phyloP scores from a whole-genome alignment of 73 alveolate species.

The Halteria grandinella region DNA sequence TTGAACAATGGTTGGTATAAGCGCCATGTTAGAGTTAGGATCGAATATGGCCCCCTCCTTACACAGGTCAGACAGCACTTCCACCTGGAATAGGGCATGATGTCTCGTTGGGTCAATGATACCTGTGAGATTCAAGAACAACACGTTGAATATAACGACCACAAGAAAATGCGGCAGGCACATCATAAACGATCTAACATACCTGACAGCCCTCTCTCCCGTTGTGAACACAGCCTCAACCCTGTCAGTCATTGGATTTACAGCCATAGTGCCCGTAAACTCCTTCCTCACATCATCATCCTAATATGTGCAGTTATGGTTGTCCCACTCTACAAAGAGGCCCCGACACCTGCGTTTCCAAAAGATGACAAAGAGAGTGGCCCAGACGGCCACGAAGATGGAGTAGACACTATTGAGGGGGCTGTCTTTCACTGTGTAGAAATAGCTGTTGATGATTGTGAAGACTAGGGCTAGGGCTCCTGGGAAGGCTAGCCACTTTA shows the following conservation, averaged over 20 bases:
- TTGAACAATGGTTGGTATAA: conserved; percentile 55
- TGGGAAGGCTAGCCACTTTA: conserved; percentile 61
- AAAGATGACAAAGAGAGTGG: conserved; percentile 54
- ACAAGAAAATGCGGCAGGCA: conserved; percentile 57
- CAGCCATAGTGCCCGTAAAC: conserved; percentile 60
- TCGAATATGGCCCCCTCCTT: conserved; percentile 62
- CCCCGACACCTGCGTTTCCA: conserved; percentile 56
- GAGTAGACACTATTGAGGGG: conserved; percentile 41
- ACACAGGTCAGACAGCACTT: conserved; percentile 42
- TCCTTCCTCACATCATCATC: conserved; percentile 58
- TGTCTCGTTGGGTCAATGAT: conserved; percentile 29
- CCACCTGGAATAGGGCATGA: conserved; percentile 52
- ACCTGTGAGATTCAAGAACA: conserved; percentile 65
- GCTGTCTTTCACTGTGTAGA: background rate
- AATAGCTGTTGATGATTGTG: background rate
- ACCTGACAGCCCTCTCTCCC: conserved; percentile 44
- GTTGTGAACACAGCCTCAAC: conserved; percentile 55
- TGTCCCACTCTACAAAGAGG: conserved; percentile 61
- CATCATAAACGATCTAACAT: conserved; percentile 29
- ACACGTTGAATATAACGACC: conserved; percentile 53
- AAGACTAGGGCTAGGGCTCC: conserved; percentile 13
- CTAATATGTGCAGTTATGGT: background rate
- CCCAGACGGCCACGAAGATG: conserved; percentile 62
- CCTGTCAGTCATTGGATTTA: conserved; percentile 61
- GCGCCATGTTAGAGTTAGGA: conserved; percentile 45